These are phyloP conservation scores for Lactarius hatsudake DNA, from an alignment of 768 basidiomycete genomes.

Conservation along the genomic window DNA sequence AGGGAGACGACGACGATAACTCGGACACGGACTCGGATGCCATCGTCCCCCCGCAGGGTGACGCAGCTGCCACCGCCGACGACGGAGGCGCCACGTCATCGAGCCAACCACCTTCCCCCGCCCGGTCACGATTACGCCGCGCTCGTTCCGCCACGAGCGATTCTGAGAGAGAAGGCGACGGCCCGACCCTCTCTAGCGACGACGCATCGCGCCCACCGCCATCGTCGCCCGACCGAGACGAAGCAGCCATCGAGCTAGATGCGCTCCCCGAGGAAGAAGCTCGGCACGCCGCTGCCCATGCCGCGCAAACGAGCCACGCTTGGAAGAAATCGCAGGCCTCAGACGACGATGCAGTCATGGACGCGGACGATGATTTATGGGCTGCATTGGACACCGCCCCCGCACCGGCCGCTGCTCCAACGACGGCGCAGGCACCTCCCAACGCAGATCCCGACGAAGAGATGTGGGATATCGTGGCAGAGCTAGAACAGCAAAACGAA, in stretches of 20 bases:
- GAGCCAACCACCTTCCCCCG: constrained; percentile 14
- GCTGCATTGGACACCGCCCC: constrained; percentile 28
- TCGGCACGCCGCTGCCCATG: constrained; percentile 8
- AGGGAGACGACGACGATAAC: constrained; percentile 42
- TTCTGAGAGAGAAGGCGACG: constrained; percentile 19
- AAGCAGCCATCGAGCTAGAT: constrained; percentile 21
- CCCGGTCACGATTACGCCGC: constrained; percentile 1
- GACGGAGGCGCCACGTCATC: constrained; percentile 14
- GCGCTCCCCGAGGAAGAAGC: constrained; percentile 27
- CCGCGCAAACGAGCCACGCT: constrained; percentile 8
- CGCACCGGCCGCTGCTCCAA: constrained; percentile 8
- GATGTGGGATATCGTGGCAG: constrained; percentile 67
- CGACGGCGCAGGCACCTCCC: constrained; percentile 15
- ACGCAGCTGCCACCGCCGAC: constrained; percentile 34
- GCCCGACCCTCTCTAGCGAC: constrained; percentile 1
- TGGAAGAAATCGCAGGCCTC: constrained; percentile 17
- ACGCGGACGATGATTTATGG: constrained; percentile 42
- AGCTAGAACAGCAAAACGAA: constrained; percentile 36
- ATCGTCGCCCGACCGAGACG: constrained; percentile 16
- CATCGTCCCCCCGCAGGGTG: constrained; percentile 44
- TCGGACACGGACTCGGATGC: constrained; percentile 49
- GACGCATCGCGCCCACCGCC: constrained; percentile 19
- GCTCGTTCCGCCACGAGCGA: constrained; percentile 8
- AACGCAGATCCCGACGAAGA: constrained; percentile 53
- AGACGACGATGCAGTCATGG: constrained; percentile 24